Evolutionary conservation across 768 basidiomycete genomes (phyloP).

Genomic region (Crucibulum laeve): DNA sequence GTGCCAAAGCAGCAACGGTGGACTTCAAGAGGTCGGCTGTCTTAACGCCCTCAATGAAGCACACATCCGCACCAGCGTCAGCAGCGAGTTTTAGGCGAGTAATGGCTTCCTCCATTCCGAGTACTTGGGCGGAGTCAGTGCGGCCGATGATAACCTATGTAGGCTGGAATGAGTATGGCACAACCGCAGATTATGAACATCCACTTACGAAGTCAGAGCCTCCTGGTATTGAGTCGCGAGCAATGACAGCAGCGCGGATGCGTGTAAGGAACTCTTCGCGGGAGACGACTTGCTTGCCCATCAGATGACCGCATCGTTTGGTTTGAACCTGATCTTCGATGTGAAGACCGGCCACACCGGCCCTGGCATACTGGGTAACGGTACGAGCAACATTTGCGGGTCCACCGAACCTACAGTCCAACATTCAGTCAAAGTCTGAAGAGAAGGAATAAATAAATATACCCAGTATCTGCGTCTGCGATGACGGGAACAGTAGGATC

Average conservation of each 20-base stretch:
- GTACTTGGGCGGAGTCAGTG: slow-evolving; percentile 74
- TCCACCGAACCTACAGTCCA: slow-evolving; percentile 69
- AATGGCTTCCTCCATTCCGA: slow-evolving; percentile 77
- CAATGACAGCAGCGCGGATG: slow-evolving; percentile 73
- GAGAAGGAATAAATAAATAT: too few species aligned
- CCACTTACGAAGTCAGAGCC: slow-evolving; percentile 61
- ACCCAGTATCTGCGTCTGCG: slow-evolving; percentile 78
- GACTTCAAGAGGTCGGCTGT: slow-evolving; percentile 58
- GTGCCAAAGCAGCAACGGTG: slow-evolving; percentile 64
- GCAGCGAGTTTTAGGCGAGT: slow-evolving; percentile 64
- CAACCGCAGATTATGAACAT: not conserved
- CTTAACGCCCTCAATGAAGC: slow-evolving; percentile 78
- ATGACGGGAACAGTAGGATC: slow-evolving; percentile 67
- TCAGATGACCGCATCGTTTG: slow-evolving; percentile 75
- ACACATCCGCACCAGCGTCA: slow-evolving; percentile 74
- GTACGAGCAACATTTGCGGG: slow-evolving; percentile 74
- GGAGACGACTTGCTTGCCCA: slow-evolving; percentile 80
- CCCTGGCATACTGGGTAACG: slow-evolving; percentile 62
- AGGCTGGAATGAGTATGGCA: not conserved
- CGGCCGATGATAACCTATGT: slow-evolving; percentile 65
- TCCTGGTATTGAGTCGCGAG: slow-evolving; percentile 72
- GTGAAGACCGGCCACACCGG: slow-evolving; percentile 72
- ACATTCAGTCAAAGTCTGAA: too few species aligned
- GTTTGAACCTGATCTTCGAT: slow-evolving; percentile 84
- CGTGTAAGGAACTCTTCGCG: slow-evolving; percentile 72